Percentiles rank a stretch among this genome's conserved stretches.
Evolutionary conservation across 192 early-diverging fungal species (phyloP).

Genomic region (Rhizoclosmatium sp.): DNA sequence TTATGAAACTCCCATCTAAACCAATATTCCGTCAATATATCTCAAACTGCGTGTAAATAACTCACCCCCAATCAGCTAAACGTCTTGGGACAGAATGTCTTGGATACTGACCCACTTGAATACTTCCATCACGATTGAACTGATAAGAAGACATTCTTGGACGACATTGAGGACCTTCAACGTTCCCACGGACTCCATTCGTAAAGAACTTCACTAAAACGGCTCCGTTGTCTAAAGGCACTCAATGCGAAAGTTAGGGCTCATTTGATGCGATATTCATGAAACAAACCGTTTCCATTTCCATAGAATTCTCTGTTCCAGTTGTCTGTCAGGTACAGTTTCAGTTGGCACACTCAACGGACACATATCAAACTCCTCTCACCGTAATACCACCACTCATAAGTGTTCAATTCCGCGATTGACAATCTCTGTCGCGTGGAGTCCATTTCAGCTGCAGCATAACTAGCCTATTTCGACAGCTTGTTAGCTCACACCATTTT

Average conservation of each 20-base stretch:
- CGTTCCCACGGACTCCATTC: background rate
- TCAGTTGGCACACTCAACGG: background rate
- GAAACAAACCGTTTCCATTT: background rate
- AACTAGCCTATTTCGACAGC: background rate
- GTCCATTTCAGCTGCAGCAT: conserved; percentile 31
- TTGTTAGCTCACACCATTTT: background rate
- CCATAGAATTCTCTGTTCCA: background rate
- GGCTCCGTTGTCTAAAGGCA: background rate
- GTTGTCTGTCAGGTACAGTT: background rate
- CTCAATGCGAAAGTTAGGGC: background rate
- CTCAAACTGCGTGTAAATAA: background rate
- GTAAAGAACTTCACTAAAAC: background rate
- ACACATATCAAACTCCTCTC: background rate
- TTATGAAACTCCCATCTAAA: too few relatives aligned
- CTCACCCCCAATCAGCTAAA: background rate
- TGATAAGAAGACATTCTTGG: background rate
- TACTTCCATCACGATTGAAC: background rate
- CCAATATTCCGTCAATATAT: background rate
- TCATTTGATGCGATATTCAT: background rate
- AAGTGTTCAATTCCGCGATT: conserved; percentile 23
- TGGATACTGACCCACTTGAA: background rate
- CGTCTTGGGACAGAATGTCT: background rate
- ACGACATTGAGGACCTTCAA: background rate
- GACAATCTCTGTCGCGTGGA: background rate
- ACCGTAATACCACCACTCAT: conserved; percentile 3